Base-by-base conservation (phyloP, 352 stramenopile species). In the Globisporangium nunn region DNA sequence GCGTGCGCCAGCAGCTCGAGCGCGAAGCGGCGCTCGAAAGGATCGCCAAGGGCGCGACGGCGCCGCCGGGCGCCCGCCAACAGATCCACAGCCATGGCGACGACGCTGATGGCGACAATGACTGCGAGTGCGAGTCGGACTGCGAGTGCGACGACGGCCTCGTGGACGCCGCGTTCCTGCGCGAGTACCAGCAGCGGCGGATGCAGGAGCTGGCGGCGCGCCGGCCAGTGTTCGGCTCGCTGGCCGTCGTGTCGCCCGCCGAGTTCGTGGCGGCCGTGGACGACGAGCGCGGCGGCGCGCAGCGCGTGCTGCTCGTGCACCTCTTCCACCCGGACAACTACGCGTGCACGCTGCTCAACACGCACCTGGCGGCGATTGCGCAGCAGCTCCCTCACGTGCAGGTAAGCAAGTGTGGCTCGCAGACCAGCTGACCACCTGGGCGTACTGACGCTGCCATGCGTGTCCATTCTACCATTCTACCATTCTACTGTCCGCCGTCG, bases 271-370 rank as follows among this genome's bases (percentile, higher is more conserved):
- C 72, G 29, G 57, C 89, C n/a, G 44, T 49, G n/a, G 43, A 67
- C 65, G 18, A 30, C 2, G 67, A 79, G 48, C 51, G 56, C 15
- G 31, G 58, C 4, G 49, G 59, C 28, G 46, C 64, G 43, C 56
- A 68, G 43, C 48, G 59, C 39, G 57, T 62, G 14, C 64, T 72
- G 54, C 48, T 88, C 23, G 69, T 92, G 33, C 81, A 92, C 50
- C 66, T 92, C 5, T 90, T 81, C 46, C 69, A 88, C 41, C 59
- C 72, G 0, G 79, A 88, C 29, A 94, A 78, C 66, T 87, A 91
- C 52, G 63, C 77, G n/a, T 94, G 84, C 35, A 50, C 59, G 1
- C 62, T 91, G 30, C 59, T 94, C 17, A 94, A 94, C 54, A 56
- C 71, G 29, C 78, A 88, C 49, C 66, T 94, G 2, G 66, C 75